Evolutionary conservation across 129 eudicot species (phyloP), one percentile per base, ranked within the genome.

Genomic region (Dittrichia graveolens): DNA sequence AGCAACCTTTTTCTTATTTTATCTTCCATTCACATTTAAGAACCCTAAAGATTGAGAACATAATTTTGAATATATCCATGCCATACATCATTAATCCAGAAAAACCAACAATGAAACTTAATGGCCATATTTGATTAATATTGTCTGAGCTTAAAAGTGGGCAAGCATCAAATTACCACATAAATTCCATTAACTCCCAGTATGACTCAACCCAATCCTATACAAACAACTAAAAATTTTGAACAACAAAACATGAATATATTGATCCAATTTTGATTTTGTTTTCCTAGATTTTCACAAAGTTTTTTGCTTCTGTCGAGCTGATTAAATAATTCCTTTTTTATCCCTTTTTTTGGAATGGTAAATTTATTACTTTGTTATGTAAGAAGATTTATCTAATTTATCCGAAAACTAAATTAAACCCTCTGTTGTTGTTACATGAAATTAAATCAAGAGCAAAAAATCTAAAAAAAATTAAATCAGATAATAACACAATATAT

Each of bases 61-160:
- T 3, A 56, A 71, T 14, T 6, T 57, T 19, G 41, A 55, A 16
- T 54, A 40, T 2, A 56, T 57, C 31, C 50, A 57, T 46, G 8
- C 50, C 44, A 43, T 55, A 24, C 37, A 19, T 43, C 19, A 71
- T 12, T 35, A 56, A 71, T 58, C 68, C 77, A 45, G 44, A 43
- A 56, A 24, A 43, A 42, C 15, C 7, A 72, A 72, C 59, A 58
- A 19, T 57, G 7, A 5, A 13, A 46, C 14, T 3, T 16, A 47
- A 12, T 35, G 16, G 16, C n/a, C n/a, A 48, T 19, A 61, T 67
- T 19, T 61, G 18, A 68, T 69, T 39, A 61, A 15, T 53, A 73
- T 43, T 31, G 44, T 13, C 53, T 65, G 41, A 75, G 19, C 58
- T 65, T 39, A 65, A 5, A 75, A 65, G 53, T 75, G 65, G 65